phyloP scores from a whole-genome alignment of 2,329 filamentous ascomycete genomes.

The Nothophoma quercina region DNA sequence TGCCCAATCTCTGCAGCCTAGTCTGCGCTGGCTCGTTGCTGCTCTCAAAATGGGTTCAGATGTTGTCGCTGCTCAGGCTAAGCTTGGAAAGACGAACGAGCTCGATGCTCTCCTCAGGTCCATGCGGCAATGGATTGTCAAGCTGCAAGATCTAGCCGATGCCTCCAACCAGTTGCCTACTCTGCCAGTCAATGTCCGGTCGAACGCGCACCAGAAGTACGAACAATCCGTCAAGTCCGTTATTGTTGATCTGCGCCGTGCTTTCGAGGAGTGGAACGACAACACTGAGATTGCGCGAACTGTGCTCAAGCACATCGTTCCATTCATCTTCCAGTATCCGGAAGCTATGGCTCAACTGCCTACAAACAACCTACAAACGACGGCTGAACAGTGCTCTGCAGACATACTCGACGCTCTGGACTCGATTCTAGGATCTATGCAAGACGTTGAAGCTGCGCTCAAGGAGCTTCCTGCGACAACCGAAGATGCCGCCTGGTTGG shows the following conservation, averaged over 20 bases:
- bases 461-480: conserved; percentile 63
- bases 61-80: conserved; percentile 71
- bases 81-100: conserved; percentile 61
- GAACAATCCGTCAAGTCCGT: conserved; percentile 23
- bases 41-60: conserved; percentile 70
- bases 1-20: conserved; percentile 24
- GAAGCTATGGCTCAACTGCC: not conserved
- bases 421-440: conserved; percentile 78
- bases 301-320: conserved; percentile 66
- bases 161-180: conserved; percentile 28
- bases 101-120: conserved; percentile 32
- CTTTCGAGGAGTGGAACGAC: conserved; percentile 30
- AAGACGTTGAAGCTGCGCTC: conserved; percentile 69
- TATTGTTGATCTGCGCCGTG: conserved; percentile 22
- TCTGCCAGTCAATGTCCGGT: conserved; percentile 39
- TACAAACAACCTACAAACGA: conserved; percentile 14
- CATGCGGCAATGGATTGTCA: conserved; percentile 36
- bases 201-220: conserved; percentile 23
- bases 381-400: conserved; percentile 60
- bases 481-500: conserved; percentile 70
- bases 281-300: conserved; percentile 35
- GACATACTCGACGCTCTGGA: conserved; percentile 73
- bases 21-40: conserved; percentile 68
- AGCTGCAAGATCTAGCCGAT: conserved; percentile 26
- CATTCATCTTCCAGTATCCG: conserved; percentile 63